Base-by-base conservation (phyloP, 495 filamentous ascomycete species). In the Penicillium nucicola region DNA sequence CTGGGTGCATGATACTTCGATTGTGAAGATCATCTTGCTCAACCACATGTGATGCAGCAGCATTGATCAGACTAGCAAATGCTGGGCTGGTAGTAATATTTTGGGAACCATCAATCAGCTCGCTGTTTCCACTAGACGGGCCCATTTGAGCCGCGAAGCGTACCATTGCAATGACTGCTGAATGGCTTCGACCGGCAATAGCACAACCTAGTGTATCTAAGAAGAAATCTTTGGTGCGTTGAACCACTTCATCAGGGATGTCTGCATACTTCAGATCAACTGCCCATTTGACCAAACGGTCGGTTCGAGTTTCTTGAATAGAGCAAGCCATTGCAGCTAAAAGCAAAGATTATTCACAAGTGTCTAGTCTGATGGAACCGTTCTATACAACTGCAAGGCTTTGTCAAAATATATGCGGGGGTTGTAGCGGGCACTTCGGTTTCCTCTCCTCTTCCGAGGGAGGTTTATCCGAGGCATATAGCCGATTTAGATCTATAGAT, bases 21-120 rank as follows among this genome's bases (percentile, higher is more conserved):
- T 68, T 70, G 45, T 70, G 67, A 38, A 70, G 58, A 55, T 70
- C 67, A 58, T 70, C 67, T 38, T 70, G 67, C 45, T 70, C 67
- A 12, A 70, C 67, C 0, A 70, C 67, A 59, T 70, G 67, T 2
- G 65, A 63, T 11, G 67, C 52, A 22, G 63, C 67, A n/a, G 55
- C 67, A 42, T 70, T 70, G 2, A 70, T 50, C 36, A 70, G 28
- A 50, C 58, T 62, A 22, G 67, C 67, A 55, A 70, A 70, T 20
- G 65, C 67, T 0, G 67, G 57, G 23, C 58, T 67, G 8, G 55
- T 67, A 0, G 49, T 56, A 18, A 61, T 50, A 7, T 28, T 48
- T 28, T 63, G 42, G 5, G 54, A 42, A 5, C 61, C 59, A 55
- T 70, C 65, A 5, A 70, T 48, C 2, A 70, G 14, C 46, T 70